These are phyloP conservation scores for Henckelia pumila DNA, from an alignment of 257 asterid species.

Conservation along the genomic window DNA sequence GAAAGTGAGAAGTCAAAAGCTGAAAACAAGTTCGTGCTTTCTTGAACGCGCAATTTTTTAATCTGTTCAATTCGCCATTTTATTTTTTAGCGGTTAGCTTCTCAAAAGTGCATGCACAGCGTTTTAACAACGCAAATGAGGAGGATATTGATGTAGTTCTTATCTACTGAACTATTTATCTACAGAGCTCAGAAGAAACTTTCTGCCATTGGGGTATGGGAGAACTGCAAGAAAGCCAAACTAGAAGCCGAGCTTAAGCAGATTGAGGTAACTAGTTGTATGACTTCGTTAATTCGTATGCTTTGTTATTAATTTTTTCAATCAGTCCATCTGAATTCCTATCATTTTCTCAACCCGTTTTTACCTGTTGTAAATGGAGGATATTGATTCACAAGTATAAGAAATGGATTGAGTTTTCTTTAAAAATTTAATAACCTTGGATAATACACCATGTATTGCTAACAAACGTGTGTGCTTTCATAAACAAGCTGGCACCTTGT, in stretches of 20 bases:
- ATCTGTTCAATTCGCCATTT: not conserved
- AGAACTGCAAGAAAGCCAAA: slow-evolving; percentile 84
- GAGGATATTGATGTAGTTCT: not conserved
- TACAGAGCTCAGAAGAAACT: slow-evolving; percentile 76
- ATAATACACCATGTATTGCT: not conserved
- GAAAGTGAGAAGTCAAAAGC: slow-evolving; percentile 6
- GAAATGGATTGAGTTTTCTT: no score
- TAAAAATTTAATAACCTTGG: not conserved
- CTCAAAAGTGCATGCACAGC: not conserved
- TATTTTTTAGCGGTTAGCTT: not conserved
- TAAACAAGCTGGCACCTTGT: no score
- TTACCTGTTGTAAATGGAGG: not conserved
- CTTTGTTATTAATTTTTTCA: not conserved
- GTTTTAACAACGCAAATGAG: not conserved
- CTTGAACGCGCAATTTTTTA: not conserved
- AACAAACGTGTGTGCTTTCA: no score
- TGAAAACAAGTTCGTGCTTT: not conserved
- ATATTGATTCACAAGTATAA: not conserved
- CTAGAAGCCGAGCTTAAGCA: slow-evolving; percentile 84
- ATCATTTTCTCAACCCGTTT: no score
- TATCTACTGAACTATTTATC: not conserved
- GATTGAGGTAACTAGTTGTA: slow-evolving; percentile 58
- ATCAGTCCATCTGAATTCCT: not conserved
- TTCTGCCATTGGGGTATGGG: slow-evolving; percentile 78
- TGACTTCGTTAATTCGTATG: not conserved